Base-by-base conservation (phyloP, 192 early-diverging fungal species). In the Funneliformis mosseae region DNA sequence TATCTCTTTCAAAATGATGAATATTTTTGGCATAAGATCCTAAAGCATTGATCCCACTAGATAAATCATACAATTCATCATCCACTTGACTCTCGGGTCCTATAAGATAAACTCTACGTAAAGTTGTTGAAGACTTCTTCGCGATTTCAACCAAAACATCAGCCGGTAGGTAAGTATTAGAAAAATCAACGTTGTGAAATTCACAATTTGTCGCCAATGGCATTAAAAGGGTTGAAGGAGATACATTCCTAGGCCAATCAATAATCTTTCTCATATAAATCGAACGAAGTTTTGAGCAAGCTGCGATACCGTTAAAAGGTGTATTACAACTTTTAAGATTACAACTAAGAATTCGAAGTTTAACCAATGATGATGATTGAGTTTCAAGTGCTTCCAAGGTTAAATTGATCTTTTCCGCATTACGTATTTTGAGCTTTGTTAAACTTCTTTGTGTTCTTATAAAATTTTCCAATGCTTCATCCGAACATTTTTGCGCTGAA, bases 121-220 rank as follows among this genome's bases (percentile, higher is more conserved):
- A 61, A 14, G 78, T 79, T 11, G 69, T 45, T 12, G 27, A 55
- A 18, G 78, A 79, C 21, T 60, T 79, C 41, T 71, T 71, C 10
- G 78, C 78, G 25, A 79, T 79, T 43, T 55, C 39, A 39, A 62
- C 50, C 4, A 79, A 28, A 18, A 79, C 67, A 42, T 41, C 68
- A 62, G 12, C 78, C 5, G 78, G 78, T 12, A 79, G 46, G 12
- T 18, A 7, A 28, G 78, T 72, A 38, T 28, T 18, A 16, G 67
- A 39, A 61, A 79, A 79, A 79, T 79, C 78, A 21, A 79, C n/a
- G 38, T 79, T 79, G 43, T 79, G 78, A 69, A 79, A 79, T 48
- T 38, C 46, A 62, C 78, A 79, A 43, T 70, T 70, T 69, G 12
- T 39, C 1, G 78, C 78, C 4, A 79, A 59, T 0, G 78, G 78